Base-by-base conservation (phyloP, 805 yeast genomes). In the Teunomyces tritomae region DNA sequence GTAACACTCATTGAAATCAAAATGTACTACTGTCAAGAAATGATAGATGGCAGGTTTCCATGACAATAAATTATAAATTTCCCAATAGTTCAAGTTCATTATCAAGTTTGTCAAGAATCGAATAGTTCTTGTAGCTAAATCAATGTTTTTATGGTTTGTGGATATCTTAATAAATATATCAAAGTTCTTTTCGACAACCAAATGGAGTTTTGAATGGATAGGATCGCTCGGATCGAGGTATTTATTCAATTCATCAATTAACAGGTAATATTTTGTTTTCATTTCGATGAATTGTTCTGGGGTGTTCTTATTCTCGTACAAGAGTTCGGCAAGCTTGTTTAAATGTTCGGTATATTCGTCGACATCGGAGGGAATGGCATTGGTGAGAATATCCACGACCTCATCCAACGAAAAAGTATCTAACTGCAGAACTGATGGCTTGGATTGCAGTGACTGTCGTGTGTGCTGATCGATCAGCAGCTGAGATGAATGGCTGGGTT, bases 41-140 rank as follows among this genome's bases (percentile, higher is more conserved):
- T 68, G 74, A 52, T 66, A 70, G 13, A 73, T 67, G 5, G 73
- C 64, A 1, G 77, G 77, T 49, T 71, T 70, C 73, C 74, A 68
- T 14, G 61, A 57, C 13, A 73, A 58, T 33, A 73, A 56, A 43
- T 70, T 72, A 56, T 71, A 72, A 20, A 73, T 50, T 52, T 73
- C 77, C 78, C 78, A 73, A 56, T 73, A 73, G 51, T 73, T 73
- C 37, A 70, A 55, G 34, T 54, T 54, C 73, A 69, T 67, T 14
- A 73, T 49, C 1, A 71, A 57, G 10, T 59, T 57, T 16, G 77
- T 71, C 47, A 73, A 58, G 47, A 69, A 71, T 32, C 74, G 52
- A 27, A 72, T 68, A 3, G 73, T 57, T 35, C 50, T 52, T 1
- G 76, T 61, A 6, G 76, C 61, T 14, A 73, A 51, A 9, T 59